These are phyloP conservation scores for Penicillium sp. DNA, from an alignment of 2,329 filamentous ascomycete genomes.

Conservation along the genomic window DNA sequence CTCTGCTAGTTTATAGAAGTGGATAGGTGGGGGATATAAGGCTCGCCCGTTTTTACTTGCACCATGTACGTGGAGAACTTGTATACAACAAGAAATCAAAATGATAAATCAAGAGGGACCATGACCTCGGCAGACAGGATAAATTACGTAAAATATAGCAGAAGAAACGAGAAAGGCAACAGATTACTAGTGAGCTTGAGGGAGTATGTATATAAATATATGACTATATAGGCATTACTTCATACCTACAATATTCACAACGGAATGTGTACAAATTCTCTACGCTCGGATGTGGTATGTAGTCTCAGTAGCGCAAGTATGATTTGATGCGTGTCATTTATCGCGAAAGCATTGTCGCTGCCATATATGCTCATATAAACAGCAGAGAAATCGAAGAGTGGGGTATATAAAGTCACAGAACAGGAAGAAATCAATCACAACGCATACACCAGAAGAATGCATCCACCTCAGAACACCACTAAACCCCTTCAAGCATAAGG, in stretches of 20 bases:
- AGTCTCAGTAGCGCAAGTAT: too few relatives aligned
- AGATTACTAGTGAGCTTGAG: too few relatives aligned
- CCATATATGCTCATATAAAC: neutral
- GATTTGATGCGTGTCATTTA: too few relatives aligned
- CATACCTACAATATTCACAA: neutral
- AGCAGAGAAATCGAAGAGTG: slow-evolving; percentile 4
- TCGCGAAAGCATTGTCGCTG: neutral
- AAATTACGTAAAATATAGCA: neutral
- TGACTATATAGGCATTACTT: neutral
- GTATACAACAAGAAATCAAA: neutral
- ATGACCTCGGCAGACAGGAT: neutral
- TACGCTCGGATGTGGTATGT: neutral
- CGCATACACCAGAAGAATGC: neutral
- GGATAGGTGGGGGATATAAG: neutral
- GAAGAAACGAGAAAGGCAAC: neutral
- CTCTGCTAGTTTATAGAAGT: neutral
- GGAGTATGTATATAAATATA: neutral
- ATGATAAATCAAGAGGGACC: neutral
- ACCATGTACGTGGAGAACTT: neutral
- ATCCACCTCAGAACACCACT: neutral
- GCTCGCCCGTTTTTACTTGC: neutral
- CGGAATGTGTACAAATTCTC: too few relatives aligned
- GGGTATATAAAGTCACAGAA: slow-evolving; percentile 12
- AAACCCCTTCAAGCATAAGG: neutral
- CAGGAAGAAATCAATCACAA: neutral